Evolutionary conservation across 2,329 filamentous ascomycete genomes (phyloP), one percentile per base, ranked within the genome.

Genomic region (Hawksworthiomyces lignivorus): DNA sequence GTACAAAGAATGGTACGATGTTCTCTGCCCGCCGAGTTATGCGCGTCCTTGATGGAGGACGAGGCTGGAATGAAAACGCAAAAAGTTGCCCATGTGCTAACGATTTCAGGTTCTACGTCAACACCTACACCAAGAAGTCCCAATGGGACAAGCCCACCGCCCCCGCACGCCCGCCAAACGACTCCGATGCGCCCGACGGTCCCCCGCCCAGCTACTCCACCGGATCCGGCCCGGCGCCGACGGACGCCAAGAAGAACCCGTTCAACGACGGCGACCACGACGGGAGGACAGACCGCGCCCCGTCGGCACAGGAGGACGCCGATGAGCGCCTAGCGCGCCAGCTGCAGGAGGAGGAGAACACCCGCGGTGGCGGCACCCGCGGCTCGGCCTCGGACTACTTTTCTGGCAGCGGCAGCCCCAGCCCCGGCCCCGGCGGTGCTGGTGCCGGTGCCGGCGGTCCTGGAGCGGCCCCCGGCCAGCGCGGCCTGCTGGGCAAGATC

Each of bases 81-180:
- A n/a, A n/a, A n/a, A n/a, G n/a, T n/a, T n/a, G n/a, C n/a, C n/a
- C n/a, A n/a, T n/a, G n/a, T n/a, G n/a, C n/a, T n/a, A n/a, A n/a
- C n/a, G n/a, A n/a, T n/a, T n/a, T 7, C 49, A 87, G 83, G 82
- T 95, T 92, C 75, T 96, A 85, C 67, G 84, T 95, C 47, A 92
- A 96, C 67, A 77, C 84, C 47, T 77, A 81, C 62, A 95, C 88
- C 50, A 92, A 92, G 56, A 74, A 84, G 58, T 94, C 89, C 5
- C 84, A 90, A 72, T 96, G 89, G 89, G 84, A 94, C 5, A 82
- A 78, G 52, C 88, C 88, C 15, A 86, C 80, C 28, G 72, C 72
- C 40, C 81, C 84, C 32, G 78, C 79, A 39, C 74, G 37, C 3
- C 50, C 50, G 14, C 62, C 71, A 7, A 61, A 58, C 21, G 60